Evolutionary conservation across 176 grass and related monocot genomes (phyloP).

Genomic region (Alopecurus myosuroides): DNA sequence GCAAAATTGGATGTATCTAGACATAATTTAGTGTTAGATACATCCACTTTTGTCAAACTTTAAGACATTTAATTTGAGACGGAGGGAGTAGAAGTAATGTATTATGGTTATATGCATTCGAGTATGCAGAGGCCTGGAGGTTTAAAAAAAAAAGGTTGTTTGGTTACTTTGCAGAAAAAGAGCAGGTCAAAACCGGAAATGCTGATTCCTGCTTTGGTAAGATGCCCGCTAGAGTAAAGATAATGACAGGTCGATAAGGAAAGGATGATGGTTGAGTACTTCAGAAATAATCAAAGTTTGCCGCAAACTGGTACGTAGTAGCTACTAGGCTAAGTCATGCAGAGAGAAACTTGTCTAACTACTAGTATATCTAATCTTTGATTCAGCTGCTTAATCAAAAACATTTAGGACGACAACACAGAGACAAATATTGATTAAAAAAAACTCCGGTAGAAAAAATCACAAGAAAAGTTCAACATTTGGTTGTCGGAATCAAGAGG

Average conservation of each 20-base stretch:
- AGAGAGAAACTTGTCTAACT: background rate
- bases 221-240: background rate
- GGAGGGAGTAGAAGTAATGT: too few species aligned
- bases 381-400: background rate
- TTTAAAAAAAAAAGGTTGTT: background rate
- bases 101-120: background rate
- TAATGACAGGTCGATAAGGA: background rate
- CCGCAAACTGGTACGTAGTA: background rate
- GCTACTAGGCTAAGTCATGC: background rate
- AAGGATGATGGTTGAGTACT: background rate
- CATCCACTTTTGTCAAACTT: too few species aligned
- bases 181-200: background rate
- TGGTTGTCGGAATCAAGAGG: too few species aligned
- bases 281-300: background rate
- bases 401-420: background rate
- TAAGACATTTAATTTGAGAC: too few species aligned
- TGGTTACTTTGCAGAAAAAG: background rate
- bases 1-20: too few species aligned
- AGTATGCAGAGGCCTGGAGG: background rate
- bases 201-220: background rate
- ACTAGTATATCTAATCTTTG: background rate
- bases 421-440: background rate
- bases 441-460: background rate
- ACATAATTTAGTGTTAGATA: too few species aligned
- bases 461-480: background rate